Base-by-base conservation (phyloP, 176 grass and related monocot genomes). In the Hordeum vulgare region DNA sequence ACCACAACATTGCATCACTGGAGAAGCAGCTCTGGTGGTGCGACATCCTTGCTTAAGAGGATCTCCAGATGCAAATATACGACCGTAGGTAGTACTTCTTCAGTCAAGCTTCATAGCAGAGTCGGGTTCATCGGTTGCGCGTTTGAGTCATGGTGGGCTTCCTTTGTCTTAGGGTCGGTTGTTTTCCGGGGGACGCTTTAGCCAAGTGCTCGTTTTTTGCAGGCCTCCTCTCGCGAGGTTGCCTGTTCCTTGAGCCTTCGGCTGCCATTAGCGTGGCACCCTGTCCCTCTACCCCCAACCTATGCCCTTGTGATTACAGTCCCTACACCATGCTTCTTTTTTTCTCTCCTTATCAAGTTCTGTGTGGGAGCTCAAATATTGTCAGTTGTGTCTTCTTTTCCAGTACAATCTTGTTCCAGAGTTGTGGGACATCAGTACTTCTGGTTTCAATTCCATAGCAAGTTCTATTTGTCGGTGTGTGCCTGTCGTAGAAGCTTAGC, bases 11-110 rank as follows among this genome's bases (percentile, higher is more conserved):
- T n/a, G 91, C 90, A 12, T 87, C 91, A 8, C 72, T 99, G 61
- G 93, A 94, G 85, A 90, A 94, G 78, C 89, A 92, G 56, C 85
- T 99, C 54, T 94, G 87, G 89, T 90, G 86, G 89, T 99, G 96
- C 4, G 93, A 94, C 81, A 94, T 99, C 87, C 89, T 99, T 71
- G 87, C 76, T 63, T 98, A 94, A 94, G 88, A 72, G 54, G 63
- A n/a, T 92, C 75, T 86, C 62, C 74, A 84, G 79, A 88, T 91
- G 86, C 81, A 90, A 31, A 94, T 81, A 86, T 66, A 82, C 27
- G 34, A 82, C 49, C 62, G 9, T 71, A 90, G 11, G 85, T 85
- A 87, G 67, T 86, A 80, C 53, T 54, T 54, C 70, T 78, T 77
- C 7, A 84, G 76, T 74, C 44, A 75, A 83, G 65, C 71, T 53